Evolutionary conservation across 2,329 filamentous ascomycete genomes (phyloP), one percentile per base, ranked within the genome.

Genomic region (Phaeosphaeriaceae sp.): DNA sequence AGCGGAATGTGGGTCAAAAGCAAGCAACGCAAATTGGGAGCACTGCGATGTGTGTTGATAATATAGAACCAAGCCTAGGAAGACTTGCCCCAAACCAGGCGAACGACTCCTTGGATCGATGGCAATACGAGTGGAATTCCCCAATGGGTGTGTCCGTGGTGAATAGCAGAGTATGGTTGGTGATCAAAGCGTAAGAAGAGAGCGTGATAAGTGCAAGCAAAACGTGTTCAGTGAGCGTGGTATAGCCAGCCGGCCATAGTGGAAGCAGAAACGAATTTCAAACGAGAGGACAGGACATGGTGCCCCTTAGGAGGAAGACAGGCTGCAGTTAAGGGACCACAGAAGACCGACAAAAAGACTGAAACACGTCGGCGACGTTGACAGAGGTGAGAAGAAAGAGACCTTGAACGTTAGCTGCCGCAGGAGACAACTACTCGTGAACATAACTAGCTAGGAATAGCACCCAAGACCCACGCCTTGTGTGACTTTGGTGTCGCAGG

Each of bases 211-310:
- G 54, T 45, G 42, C 28, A 28, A 42, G 41, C 9, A 32, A 42
- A 41, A 56, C 44, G 52, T 40, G 45, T 52, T 39, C 54, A 71
- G 66, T 39, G 67, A 70, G 62, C 52, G 69, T 67, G 56, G 50
- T 57, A 56, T 55, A 50, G 53, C 37, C 43, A 39, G 54, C 23
- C 50, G 56, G 60, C 49, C 65, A 61, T 59, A 61, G 34, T 42
- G 54, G 53, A 50, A 56, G 51, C 28, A 58, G 60, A 68, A 60
- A 67, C 58, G 39, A 49, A 58, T 55, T 59, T 70, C 66, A 72
- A 73, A 72, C 67, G 69, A 73, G 55, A 56, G 69, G 56, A 70
- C 58, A 63, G 67, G 65, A 67, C 67, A 53, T 55, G 35, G 42
- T n/a, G 64, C 61, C 61, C 64, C 56, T 58, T 40, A 52, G 48